phyloP scores from a whole-genome alignment of 1,139 yeast genomes.

The Debaryomyces coudertii region DNA sequence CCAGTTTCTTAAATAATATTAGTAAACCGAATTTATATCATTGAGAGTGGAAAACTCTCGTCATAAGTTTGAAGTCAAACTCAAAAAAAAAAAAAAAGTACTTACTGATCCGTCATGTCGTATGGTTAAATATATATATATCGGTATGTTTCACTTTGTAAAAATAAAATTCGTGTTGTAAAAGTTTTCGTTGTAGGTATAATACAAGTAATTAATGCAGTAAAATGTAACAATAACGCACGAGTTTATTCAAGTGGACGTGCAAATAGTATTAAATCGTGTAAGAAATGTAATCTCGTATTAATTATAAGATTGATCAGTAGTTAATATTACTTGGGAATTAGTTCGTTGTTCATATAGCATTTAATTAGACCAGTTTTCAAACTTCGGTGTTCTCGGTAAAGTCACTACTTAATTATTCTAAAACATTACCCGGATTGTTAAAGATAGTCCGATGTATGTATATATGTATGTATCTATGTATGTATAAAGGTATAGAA shows the following conservation, averaged over 20 bases:
- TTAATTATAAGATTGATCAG: conserved; percentile 5
- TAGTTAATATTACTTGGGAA: neutral
- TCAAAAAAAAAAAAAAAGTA: conserved; percentile 1
- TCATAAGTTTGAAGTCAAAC: neutral
- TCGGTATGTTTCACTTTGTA: neutral
- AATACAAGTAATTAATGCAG: conserved; percentile 8
- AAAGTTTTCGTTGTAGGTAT: conserved; percentile 6
- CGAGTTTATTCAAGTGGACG: neutral
- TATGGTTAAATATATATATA: neutral
- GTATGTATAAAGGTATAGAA: neutral
- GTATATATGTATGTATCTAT: neutral
- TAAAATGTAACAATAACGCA: neutral
- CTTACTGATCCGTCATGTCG: conserved; percentile 15
- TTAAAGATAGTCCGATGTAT: neutral
- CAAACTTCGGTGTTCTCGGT: conserved; percentile 3
- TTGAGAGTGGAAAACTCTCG: neutral
- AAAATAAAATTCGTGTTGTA: neutral
- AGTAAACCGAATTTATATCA: neutral
- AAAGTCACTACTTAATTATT: neutral
- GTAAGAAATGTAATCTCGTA: conserved; percentile 1
- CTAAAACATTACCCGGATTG: conserved; percentile 11
- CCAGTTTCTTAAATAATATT: conserved; percentile 52
- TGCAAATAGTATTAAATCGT: neutral
- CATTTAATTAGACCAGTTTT: conserved; percentile 4
- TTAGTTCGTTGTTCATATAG: neutral